Evolutionary conservation across 257 asterid species (phyloP).

Genomic region (Buddleja alternifolia): DNA sequence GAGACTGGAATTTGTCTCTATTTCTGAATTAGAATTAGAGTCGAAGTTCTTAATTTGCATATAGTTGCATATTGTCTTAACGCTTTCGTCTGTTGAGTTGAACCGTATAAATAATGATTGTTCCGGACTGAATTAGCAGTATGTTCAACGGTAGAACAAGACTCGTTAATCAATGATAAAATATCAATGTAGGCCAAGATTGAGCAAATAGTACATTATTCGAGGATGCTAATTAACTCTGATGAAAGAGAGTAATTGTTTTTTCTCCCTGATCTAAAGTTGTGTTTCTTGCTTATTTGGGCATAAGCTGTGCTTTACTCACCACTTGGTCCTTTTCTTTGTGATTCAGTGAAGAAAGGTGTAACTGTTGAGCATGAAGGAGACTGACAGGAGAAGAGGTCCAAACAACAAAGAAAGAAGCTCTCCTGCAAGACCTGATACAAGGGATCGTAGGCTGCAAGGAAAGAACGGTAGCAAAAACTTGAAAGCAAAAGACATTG

Average conservation of each 20-base stretch:
- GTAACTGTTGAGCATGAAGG: slow-evolving; percentile 61
- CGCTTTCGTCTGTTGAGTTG: slow-evolving; percentile 14
- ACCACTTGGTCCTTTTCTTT: slow-evolving; percentile 19
- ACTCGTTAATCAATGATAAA: background rate
- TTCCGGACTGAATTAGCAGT: background rate
- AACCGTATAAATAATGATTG: background rate
- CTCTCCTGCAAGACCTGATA: slow-evolving; percentile 55
- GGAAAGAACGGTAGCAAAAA: slow-evolving; percentile 51
- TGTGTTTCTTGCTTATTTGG: slow-evolving; percentile 15
- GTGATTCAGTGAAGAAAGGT: slow-evolving; percentile 41
- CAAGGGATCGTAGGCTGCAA: slow-evolving; percentile 53
- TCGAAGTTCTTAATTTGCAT: slow-evolving; percentile 10
- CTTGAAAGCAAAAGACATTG: slow-evolving; percentile 55
- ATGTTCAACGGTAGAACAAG: background rate
- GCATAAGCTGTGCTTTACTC: slow-evolving; percentile 27
- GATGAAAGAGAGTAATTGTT: background rate
- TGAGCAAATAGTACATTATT: background rate
- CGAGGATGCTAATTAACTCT: background rate
- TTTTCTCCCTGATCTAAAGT: background rate
- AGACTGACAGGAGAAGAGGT: slow-evolving; percentile 63
- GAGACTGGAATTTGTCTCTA: slow-evolving; percentile 4
- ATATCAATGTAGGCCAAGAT: background rate
- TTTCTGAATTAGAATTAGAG: background rate
- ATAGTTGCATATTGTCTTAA: background rate
- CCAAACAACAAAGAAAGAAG: slow-evolving; percentile 52